Base-by-base conservation (phyloP, 2,329 filamentous ascomycete species). In the Cercospora canescens region DNA sequence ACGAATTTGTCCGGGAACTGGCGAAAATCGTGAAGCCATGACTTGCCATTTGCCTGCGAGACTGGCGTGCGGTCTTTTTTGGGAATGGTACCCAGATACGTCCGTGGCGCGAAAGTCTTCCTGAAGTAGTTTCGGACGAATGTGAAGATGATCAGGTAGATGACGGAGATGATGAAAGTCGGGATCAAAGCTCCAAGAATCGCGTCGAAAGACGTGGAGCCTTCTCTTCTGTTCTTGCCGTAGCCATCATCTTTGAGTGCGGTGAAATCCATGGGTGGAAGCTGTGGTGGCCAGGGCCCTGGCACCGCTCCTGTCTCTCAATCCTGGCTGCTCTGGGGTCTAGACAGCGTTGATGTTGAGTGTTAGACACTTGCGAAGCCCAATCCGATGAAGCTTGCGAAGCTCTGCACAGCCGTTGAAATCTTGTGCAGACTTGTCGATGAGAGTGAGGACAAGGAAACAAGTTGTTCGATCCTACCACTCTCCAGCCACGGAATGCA, bases 11-110 rank as follows among this genome's bases (percentile, higher is more conserved):
- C 81, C 32, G 78, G 73, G 52, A 83, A 79, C 71, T 69, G 72
- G 26, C 77, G 75, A 69, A 82, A 82, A 63, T 82, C 79, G 6
- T 75, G 77, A 60, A 88, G 80, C 86, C 86, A 88, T 52, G 70
- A 71, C 30, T 60, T 63, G 12, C 74, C 73, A 16, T 68, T 62
- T 1, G 71, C 68, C 18, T 67, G 66, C 16, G 70, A 70, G 3
- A 69, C 66, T 18, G 75, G 75, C 7, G 75, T 77, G 7, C 75
- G 69, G 59, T 77, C 68, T 65, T 76, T 76, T 58, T 74, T 72
- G 2, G 73, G 72, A 11, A 77, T 71, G 3, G 73, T 75, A 6
- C 73, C 75, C 9, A 77, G 67, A 63, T 76, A 77, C 2, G 74
- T 77, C 26, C 75, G 69, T 9, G 75, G 75, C 9, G 75, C 74